phyloP scores from a whole-genome alignment of 345 rosid genomes.

The Pistacia integerrima region DNA sequence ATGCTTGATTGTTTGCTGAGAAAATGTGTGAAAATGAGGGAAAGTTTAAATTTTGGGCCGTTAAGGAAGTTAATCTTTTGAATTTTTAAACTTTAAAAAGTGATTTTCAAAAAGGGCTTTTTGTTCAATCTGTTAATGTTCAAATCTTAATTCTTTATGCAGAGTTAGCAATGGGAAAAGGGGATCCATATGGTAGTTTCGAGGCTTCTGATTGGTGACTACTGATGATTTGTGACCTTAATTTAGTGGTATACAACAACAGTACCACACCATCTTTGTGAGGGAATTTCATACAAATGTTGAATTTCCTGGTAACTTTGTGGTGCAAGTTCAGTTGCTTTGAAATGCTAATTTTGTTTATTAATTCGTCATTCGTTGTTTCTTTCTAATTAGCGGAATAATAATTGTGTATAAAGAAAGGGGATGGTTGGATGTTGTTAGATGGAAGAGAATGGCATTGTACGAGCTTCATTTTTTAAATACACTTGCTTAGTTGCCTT shows the following conservation, averaged over 20 bases:
- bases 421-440: slow-evolving; percentile 19
- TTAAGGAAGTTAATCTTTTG: too few relatives aligned
- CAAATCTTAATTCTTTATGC: slow-evolving; percentile 15
- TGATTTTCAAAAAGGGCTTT: background rate
- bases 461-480: slow-evolving; percentile 18
- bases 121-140: background rate
- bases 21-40: slow-evolving; percentile 2
- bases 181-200: background rate
- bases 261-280: slow-evolving; percentile 24
- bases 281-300: slow-evolving; percentile 29
- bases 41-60: slow-evolving; percentile 6
- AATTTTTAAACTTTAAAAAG: too few relatives aligned
- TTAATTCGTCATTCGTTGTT: slow-evolving; percentile 23
- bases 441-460: slow-evolving; percentile 30
- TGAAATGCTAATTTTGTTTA: slow-evolving; percentile 37
- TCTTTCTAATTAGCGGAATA: slow-evolving; percentile 32
- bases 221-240: slow-evolving; percentile 28
- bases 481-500: slow-evolving; percentile 11
- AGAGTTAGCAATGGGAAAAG: slow-evolving; percentile 37
- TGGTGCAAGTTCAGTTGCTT: slow-evolving; percentile 33
- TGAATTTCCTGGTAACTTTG: slow-evolving; percentile 25
- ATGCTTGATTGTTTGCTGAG: slow-evolving; percentile 14
- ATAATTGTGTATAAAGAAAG: slow-evolving; percentile 41
- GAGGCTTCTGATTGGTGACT: slow-evolving; percentile 29
- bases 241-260: slow-evolving; percentile 17